Evolutionary conservation across 495 filamentous ascomycete genomes (phyloP), one percentile per base, ranked within the genome.

Genomic region (Annulohypoxylon nitens): DNA sequence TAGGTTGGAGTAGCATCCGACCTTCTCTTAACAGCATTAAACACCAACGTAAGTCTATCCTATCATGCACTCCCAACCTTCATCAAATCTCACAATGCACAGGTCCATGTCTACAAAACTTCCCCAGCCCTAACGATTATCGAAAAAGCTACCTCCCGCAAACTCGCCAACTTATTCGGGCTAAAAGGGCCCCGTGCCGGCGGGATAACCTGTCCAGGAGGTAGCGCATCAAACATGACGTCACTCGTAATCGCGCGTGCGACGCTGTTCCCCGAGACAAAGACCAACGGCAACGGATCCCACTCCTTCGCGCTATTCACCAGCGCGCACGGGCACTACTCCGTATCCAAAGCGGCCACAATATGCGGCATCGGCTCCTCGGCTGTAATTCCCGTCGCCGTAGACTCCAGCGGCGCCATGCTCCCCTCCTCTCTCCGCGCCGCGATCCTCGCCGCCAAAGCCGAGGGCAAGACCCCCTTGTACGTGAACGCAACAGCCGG

Each of bases 401-500:
- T 97, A 59, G 93, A 97, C 78, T 76, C 79, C 10, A 69, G 83
- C 14, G 95, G 95, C 2, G 84, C 87, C 4, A 97, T 98, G 91
- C 83, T 88, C 37, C 83, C 90, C 0, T 67, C 82, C 0, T 90
- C 88, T 37, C 84, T 98, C 11, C 87, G 91, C 41, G 81, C 82
- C 0, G 80, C 88, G 14, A 83, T 97, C 25, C 43, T 83, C 12
- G 83, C 84, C 65, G 88, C 91, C 20, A 85, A 88, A 64, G 69
- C 72, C 10, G 85, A 90, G 73, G 91, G 92, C 43, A 86, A 87
- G 62, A 95, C 92, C 5, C 95, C 96, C 0, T 93, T 99, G 74
- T 99, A 95, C 81, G 93, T 98, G 77, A 98, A 97, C 77, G 92
- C 95, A 4, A 97, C 95, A 0, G 95, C 96, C 3, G 95, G 95